phyloP scores from a whole-genome alignment of 306 rosid species.

The Fagus crenata region DNA sequence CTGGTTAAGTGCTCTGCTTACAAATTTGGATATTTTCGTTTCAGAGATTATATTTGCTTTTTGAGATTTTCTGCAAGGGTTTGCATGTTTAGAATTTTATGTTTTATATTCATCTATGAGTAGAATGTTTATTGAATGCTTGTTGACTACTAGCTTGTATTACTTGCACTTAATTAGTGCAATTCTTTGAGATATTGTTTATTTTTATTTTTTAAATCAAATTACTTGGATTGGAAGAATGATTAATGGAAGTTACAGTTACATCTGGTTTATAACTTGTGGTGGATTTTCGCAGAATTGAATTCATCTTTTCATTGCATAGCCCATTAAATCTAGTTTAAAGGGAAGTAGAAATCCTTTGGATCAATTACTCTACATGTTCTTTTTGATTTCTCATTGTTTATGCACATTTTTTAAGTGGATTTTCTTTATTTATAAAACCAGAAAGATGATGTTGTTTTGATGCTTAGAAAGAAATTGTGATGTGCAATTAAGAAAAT shows the following conservation, averaged over 20 bases:
- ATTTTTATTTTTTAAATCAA: neutral
- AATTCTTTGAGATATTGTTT: neutral
- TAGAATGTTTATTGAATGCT: neutral
- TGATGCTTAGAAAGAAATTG: neutral
- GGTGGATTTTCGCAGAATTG: neutral
- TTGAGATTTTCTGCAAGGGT: neutral
- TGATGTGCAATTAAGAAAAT: neutral
- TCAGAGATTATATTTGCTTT: neutral
- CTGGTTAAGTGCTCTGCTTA: neutral
- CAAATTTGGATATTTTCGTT: neutral
- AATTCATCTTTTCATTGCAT: neutral
- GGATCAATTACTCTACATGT: neutral
- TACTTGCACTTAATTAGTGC: neutral
- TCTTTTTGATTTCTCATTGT: neutral
- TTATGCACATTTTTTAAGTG: neutral
- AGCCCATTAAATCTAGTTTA: neutral
- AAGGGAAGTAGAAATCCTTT: neutral
- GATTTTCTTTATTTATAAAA: neutral
- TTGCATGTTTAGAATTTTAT: neutral
- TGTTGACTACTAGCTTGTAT: neutral
- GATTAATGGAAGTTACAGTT: neutral
- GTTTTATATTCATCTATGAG: neutral
- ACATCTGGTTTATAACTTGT: neutral
- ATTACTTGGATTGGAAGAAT: neutral
- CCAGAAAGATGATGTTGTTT: neutral